These are phyloP conservation scores for Hymenoscyphus scutula DNA, from an alignment of 2,329 filamentous ascomycete species.

Conservation along the genomic window DNA sequence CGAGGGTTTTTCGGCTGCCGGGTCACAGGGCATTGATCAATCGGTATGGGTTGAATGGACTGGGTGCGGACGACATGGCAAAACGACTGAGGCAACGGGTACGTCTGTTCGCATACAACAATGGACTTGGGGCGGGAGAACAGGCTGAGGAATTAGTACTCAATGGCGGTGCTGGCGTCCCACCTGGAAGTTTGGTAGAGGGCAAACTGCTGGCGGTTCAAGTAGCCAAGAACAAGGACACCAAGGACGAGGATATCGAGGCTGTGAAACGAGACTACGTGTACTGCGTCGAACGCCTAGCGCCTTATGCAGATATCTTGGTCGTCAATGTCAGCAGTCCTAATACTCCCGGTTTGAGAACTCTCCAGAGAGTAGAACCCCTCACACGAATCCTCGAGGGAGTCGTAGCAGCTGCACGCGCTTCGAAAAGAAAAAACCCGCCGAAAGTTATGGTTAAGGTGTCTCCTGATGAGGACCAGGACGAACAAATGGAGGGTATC, in stretches of 20 bases:
- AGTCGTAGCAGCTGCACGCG: conserved; percentile 75
- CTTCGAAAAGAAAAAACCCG: conserved; percentile 66
- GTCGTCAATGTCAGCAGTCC: conserved; percentile 97
- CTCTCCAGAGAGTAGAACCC: conserved; percentile 80
- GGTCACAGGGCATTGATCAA: conserved; percentile 88
- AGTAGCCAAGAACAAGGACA: conserved; percentile 95
- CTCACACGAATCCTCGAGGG: conserved; percentile 76
- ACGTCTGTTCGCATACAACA: conserved; percentile 68
- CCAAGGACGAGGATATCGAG: conserved; percentile 77
- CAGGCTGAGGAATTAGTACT: conserved; percentile 69
- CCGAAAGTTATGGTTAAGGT: conserved; percentile 97
- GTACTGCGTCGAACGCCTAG: conserved; percentile 81
- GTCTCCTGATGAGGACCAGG: conserved; percentile 87
- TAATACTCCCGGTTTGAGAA: conserved; percentile 88
- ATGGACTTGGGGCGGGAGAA: conserved; percentile 63
- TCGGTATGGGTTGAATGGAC: conserved; percentile 90
- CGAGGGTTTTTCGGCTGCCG: conserved; percentile 83
- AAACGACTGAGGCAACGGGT: conserved; percentile 74
- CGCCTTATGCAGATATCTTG: conserved; percentile 88
- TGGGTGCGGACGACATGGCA: conserved; percentile 85
- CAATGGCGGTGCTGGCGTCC: conserved; percentile 72
- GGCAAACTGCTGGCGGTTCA: conserved; percentile 86
- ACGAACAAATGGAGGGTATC: conserved; percentile 82
- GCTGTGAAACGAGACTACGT: conserved; percentile 82
- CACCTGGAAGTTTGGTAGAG: conserved; percentile 73